These are phyloP conservation scores for Lodderomyces jiufengensis DNA, from an alignment of 1,139 yeast species.

Conservation along the genomic window DNA sequence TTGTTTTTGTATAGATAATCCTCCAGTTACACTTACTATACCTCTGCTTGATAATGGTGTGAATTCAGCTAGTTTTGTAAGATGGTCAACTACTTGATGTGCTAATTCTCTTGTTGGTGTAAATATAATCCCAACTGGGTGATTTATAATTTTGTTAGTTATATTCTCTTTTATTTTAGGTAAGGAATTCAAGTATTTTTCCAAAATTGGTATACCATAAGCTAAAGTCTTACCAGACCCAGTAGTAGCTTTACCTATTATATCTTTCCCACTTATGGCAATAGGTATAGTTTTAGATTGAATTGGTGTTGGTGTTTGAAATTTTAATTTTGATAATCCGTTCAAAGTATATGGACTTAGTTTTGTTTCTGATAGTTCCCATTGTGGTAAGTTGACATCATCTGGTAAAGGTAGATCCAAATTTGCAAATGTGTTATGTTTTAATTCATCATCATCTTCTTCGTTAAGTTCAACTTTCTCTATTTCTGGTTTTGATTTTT, in stretches of 20 bases:
- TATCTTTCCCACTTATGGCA: constrained; percentile 70
- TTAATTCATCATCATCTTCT: constrained; percentile 16
- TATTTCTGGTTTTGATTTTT: constrained; percentile 17
- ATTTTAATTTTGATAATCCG: constrained; percentile 59
- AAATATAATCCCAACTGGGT: constrained; percentile 76
- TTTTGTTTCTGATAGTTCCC: constrained; percentile 38
- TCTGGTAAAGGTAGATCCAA: constrained; percentile 34
- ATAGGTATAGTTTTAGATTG: constrained; percentile 76
- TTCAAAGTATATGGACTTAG: constrained; percentile 54
- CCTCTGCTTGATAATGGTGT: constrained; percentile 56
- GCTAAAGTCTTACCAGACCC: constrained; percentile 98
- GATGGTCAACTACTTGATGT: constrained; percentile 84
- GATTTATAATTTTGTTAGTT: constrained; percentile 20
- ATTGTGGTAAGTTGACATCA: constrained; percentile 53
- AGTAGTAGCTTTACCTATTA: constrained; percentile 94
- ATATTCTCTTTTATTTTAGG: constrained; percentile 21
- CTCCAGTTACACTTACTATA: constrained; percentile 87
- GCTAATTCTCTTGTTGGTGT: constrained; percentile 97
- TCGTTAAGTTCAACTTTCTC: constrained; percentile 14
- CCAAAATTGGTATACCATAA: constrained; percentile 90
- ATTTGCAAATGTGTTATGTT: constrained; percentile 23
- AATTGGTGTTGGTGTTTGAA: constrained; percentile 74
- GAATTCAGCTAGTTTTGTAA: constrained; percentile 56
- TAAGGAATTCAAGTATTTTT: constrained; percentile 44
- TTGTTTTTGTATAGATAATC: constrained; percentile 90